Base-by-base conservation (phyloP, 2,329 filamentous ascomycete species). In the Aspergillus eucalypticola region DNA sequence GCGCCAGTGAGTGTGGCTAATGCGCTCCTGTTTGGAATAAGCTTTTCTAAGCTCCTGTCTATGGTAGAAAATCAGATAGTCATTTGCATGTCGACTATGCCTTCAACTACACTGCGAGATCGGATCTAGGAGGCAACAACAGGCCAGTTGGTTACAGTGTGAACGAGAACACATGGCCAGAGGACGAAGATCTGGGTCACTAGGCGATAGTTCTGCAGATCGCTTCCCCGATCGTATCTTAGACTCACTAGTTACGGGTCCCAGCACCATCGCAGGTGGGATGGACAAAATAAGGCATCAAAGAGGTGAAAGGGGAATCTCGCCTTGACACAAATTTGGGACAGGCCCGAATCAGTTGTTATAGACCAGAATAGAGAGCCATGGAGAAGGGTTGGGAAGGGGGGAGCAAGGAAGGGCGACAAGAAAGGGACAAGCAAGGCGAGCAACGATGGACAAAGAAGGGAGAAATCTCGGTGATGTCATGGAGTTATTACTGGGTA, bases 201-300 rank as follows among this genome's bases (percentile, higher is more conserved):
- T 50, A 32, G 49, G 29, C 54, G 59, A 60, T 65, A 65, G 64
- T 64, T 46, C 51, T 57, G 64, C 50, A 55, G 64, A 65, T 65
- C 64, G 32, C 52, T 62, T 27, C 52, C 56, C 54, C 6, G 27
- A 56, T 54, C 48, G 49, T 52, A 38, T 44, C 44, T 61, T 61
- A 57, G 51, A 21, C 19, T 39, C 27, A 55, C 19, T 54, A 56
- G n/a, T 42, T 46, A 52, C 53, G 41, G 59, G 21, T 25, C 8
- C 15, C 13, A 32, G 27, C 42, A 15, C 35, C 41, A 23, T 21
- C 8, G 32, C 48, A 58, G 25, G 39, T 46, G 35, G 21, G 42
- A 54, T 39, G 52, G 42, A 13, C 52, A 17, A 27, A 54, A 23
- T n/a, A 23, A 35, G 52, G 10, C 23, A 42, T 23, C 23, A 21